Evolutionary conservation across 2,329 filamentous ascomycete genomes (phyloP), one percentile per base, ranked within the genome.

Genomic region (Curvularia verruculosa): DNA sequence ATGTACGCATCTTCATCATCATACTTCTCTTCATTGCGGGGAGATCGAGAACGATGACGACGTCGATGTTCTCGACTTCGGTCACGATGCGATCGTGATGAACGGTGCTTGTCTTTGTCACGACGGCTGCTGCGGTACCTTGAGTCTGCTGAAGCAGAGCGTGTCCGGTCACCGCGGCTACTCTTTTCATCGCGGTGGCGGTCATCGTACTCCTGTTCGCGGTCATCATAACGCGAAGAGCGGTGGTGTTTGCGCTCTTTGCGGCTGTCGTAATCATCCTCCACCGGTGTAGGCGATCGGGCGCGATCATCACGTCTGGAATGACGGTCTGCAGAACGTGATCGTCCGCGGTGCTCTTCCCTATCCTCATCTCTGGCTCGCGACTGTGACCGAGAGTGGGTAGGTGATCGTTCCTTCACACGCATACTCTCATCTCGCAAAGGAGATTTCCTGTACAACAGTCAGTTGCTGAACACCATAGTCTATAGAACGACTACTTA

Each of bases 121-220:
- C 74, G 72, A 23, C 77, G 87, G 64, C 86, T 87, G 60, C 85
- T 87, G 59, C 86, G 85, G 65, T 87, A 85, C 61, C 83, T 85
- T 36, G 76, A 77, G 9, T 86, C 84, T 1, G 84, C 84, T 2
- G 90, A 91, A 5, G 82, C 82, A 5, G 89, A 91, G 55, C 88
- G 83, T 0, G 89, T 87, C 46, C 85, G 82, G 46, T 86, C 83
- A 18, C 68, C 72, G 28, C 70, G 69, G 40, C 65, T 68, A 0
- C 87, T 87, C 49, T 84, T 83, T 46, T 86, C 83, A 12, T 75
- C 72, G 19, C 67, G 68, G 46, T 64, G 45, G 2, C 65, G 61
- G n/a, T 68, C 67, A 29, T 73, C 69, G 12, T 71, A 58, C 19
- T 71, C 81, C 77, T 62, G 78, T 13, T 77, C 76, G 3, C 75